phyloP scores from a whole-genome alignment of 2,329 filamentous ascomycete genomes.

The Alternaria sp. region DNA sequence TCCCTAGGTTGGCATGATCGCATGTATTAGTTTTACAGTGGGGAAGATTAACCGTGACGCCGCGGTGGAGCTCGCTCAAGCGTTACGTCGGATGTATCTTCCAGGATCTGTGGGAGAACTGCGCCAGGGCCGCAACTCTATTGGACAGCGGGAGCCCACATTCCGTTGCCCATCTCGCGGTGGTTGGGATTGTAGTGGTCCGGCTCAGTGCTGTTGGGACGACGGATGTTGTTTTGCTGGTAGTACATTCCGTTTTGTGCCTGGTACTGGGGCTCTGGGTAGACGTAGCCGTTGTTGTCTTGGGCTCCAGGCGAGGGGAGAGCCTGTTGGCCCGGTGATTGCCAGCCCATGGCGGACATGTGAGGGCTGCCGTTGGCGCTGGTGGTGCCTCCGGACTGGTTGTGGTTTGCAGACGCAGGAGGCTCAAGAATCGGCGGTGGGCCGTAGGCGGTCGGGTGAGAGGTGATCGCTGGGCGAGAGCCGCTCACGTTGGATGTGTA shows the following conservation, averaged over 20 bases:
- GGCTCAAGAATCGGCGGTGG: slow-evolving; percentile 84
- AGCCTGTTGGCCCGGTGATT: slow-evolving; percentile 77
- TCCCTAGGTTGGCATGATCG: slow-evolving; percentile 17
- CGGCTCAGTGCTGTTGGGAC: slow-evolving; percentile 75
- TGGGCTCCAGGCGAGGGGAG: slow-evolving; percentile 73
- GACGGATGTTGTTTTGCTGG: slow-evolving; percentile 70
- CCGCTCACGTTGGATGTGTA: slow-evolving; percentile 61
- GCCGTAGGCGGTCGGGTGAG: slow-evolving; percentile 83
- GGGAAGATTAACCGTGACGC: slow-evolving; percentile 8
- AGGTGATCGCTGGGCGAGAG: slow-evolving; percentile 71
- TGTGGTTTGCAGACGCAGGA: slow-evolving; percentile 77
- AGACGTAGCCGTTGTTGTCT: slow-evolving; percentile 76
- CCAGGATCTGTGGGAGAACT: background rate
- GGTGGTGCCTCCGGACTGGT: slow-evolving; percentile 62
- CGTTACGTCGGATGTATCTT: slow-evolving; percentile 1
- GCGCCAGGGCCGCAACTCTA: slow-evolving; percentile 24
- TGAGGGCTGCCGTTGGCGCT: slow-evolving; percentile 87
- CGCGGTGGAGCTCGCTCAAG: background rate
- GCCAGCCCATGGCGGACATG: slow-evolving; percentile 82
- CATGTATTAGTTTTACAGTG: slow-evolving; percentile 42
- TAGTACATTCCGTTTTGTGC: slow-evolving; percentile 73
- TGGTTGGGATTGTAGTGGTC: slow-evolving; percentile 57
- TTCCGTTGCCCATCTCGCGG: slow-evolving; percentile 45
- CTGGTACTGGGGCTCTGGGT: slow-evolving; percentile 74
- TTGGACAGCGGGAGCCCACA: slow-evolving; percentile 53